phyloP scores from a whole-genome alignment of 257 asterid species.

The Capsicum chinense region DNA sequence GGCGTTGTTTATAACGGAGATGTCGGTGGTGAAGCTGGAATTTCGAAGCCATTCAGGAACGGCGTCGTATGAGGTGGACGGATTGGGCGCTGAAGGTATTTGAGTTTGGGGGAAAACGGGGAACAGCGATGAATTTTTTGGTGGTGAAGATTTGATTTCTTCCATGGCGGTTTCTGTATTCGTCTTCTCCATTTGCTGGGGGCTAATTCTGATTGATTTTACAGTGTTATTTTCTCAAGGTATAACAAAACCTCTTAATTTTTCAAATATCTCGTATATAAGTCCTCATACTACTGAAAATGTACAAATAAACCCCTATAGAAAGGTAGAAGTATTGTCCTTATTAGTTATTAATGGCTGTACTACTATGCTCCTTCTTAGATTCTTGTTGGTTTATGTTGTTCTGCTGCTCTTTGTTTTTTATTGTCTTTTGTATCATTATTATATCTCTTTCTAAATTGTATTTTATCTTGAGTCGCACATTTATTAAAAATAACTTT shows the following conservation, averaged over 20 bases:
- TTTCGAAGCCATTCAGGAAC: constrained; percentile 71
- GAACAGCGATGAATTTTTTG: constrained; percentile 58
- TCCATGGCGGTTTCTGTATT: not conserved
- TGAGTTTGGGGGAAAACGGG: constrained; percentile 48
- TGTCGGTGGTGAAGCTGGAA: constrained; percentile 77
- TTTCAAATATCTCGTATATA: not conserved
- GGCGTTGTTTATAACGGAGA: constrained; percentile 73
- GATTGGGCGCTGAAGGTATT: constrained; percentile 37
- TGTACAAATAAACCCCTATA: not conserved
- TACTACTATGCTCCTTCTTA: no score
- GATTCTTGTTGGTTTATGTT: no score
- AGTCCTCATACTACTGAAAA: not conserved
- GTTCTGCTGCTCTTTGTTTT: no score
- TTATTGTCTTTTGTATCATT: no score
- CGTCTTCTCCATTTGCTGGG: not conserved
- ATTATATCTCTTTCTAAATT: no score
- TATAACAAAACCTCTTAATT: not conserved
- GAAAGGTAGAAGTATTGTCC: no score
- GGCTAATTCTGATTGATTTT: not conserved
- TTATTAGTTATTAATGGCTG: no score
- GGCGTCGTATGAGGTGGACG: constrained; percentile 23
- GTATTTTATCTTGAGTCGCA: no score
- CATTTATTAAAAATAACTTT: no score
- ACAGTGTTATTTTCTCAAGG: not conserved
- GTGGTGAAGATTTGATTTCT: not conserved